Base-by-base conservation (phyloP, 495 filamentous ascomycete genomes). In the Parmelia sp. region DNA sequence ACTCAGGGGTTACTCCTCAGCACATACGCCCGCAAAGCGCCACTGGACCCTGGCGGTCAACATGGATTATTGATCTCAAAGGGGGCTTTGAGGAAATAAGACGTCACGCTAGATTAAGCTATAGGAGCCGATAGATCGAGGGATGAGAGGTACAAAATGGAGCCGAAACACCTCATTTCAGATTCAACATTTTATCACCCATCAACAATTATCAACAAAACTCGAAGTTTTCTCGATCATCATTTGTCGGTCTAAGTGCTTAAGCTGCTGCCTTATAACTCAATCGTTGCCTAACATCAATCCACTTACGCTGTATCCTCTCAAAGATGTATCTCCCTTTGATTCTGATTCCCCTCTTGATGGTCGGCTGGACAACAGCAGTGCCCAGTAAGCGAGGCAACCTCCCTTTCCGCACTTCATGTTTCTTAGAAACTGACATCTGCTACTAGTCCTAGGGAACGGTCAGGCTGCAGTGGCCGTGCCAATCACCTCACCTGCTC, bases 21-120 rank as follows among this genome's bases (percentile, higher is more conserved):
- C 23, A 27, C 27, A 35, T 55, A 55, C 51, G 51, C 51, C 51
- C 29, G 29, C 51, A 55, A 33, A 55, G 29, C 51, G 51, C 51
- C 51, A 55, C 51, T 31, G 3, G 23, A 25, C 27, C 29, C 51
- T 55, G 7, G 51, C 51, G 21, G 17, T 5, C 17, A 55, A 33
- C 17, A 33, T 2, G 31, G 51, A 55, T 21, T 29, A 33, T 55
- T 33, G 51, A 55, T 31, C 51, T 33, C 29, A 21, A 33, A 17
- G 17, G 1, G n/a, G 1, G 5, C n/a, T 33, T 33, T 4, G 8
- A 33, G 5, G 21, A 29, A 0, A 3, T n/a, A 33, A 10, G 17
- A 55, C 51, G 27, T 10, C 51, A 55, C 29, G 12, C 33, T 21
- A 29, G 1, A 55, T 1, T 33, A 21, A 1, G 15, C 27, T 33